Evolutionary conservation across 1,139 yeast species (phyloP).

Genomic region (Taiozyma sp.): DNA sequence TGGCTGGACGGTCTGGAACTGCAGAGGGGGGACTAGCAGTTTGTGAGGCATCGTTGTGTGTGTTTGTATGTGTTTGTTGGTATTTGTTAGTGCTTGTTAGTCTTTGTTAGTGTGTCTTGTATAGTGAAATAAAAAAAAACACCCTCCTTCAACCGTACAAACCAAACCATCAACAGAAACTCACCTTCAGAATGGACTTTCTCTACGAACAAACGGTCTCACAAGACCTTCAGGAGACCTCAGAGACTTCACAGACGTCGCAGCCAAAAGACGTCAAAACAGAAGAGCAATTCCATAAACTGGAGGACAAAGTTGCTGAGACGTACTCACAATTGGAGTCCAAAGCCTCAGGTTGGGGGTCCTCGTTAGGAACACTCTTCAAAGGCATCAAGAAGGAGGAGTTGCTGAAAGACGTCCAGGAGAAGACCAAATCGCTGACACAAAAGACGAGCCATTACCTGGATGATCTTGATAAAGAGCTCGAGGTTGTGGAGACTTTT

Average conservation of each 20-base stretch:
- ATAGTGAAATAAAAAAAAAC: neutral
- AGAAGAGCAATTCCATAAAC: constrained; percentile 27
- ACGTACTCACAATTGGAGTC: constrained; percentile 4
- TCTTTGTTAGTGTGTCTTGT: too few relatives aligned
- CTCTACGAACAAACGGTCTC: neutral
- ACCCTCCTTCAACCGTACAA: neutral
- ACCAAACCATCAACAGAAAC: neutral
- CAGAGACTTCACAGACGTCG: neutral
- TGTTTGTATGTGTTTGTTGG: neutral
- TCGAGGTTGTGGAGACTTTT: constrained; percentile 58
- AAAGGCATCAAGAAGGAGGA: constrained; percentile 2
- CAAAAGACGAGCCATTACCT: constrained; percentile 52
- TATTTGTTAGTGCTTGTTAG: too few relatives aligned
- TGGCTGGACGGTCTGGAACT: constrained; percentile 70
- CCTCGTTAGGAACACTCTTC: neutral
- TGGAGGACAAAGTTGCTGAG: constrained; percentile 23
- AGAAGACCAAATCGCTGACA: constrained; percentile 7
- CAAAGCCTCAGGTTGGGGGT: constrained; percentile 2
- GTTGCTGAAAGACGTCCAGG: neutral
- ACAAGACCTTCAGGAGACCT: constrained; percentile 8
- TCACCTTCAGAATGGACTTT: neutral
- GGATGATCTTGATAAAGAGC: constrained; percentile 60
- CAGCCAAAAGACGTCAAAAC: constrained; percentile 17
- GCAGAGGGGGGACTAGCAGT: constrained; percentile 63
- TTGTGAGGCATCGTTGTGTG: neutral